Percentiles rank a stretch among this genome's conserved stretches.
Conservation (phyloP, 2,329 filamentous ascomycete genomes). For the Clarireedia sp. region DNA sequence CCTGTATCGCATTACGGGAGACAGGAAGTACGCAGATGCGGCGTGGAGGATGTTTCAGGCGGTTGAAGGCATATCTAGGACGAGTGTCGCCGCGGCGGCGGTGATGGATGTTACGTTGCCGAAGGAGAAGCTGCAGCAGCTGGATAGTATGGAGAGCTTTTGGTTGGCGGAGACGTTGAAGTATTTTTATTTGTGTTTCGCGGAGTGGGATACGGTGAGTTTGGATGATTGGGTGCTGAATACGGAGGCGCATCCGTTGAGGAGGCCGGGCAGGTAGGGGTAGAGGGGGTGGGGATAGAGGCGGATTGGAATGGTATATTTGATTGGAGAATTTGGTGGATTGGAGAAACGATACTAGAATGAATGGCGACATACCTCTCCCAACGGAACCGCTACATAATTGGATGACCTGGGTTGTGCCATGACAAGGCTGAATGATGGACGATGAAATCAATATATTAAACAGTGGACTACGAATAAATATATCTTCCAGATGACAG, state of each 20-base stretch:
- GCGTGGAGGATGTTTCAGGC: slow-evolving; percentile 43
- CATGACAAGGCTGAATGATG: too few species aligned
- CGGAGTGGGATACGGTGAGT: slow-evolving; percentile 43
- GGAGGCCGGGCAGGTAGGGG: not conserved
- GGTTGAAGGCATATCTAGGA: slow-evolving; percentile 36
- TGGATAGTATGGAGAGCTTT: slow-evolving; percentile 45
- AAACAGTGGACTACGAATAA: too few species aligned
- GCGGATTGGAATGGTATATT: not conserved
- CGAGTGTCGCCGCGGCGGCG: slow-evolving; percentile 36
- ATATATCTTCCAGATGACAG: too few species aligned
- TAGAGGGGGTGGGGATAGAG: not conserved
- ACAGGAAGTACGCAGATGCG: slow-evolving; percentile 32
- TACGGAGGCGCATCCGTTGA: slow-evolving; percentile 26
- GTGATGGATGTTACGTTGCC: slow-evolving; percentile 34
- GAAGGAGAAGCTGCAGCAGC: slow-evolving; percentile 32
- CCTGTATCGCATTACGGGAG: slow-evolving; percentile 34
- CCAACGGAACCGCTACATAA: too few species aligned
- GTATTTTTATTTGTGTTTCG: slow-evolving; percentile 49
- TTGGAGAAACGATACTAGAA: not conserved
- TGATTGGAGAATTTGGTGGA: not conserved
- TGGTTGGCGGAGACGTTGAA: slow-evolving; percentile 61
- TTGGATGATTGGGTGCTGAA: slow-evolving; percentile 53
- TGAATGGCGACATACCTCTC: not conserved
- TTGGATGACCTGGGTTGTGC: too few species aligned
- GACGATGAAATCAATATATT: too few species aligned